Evolutionary conservation across 2,329 filamentous ascomycete genomes (phyloP), one percentile per base, ranked within the genome.

Genomic region (Pseudocercospora vitis): DNA sequence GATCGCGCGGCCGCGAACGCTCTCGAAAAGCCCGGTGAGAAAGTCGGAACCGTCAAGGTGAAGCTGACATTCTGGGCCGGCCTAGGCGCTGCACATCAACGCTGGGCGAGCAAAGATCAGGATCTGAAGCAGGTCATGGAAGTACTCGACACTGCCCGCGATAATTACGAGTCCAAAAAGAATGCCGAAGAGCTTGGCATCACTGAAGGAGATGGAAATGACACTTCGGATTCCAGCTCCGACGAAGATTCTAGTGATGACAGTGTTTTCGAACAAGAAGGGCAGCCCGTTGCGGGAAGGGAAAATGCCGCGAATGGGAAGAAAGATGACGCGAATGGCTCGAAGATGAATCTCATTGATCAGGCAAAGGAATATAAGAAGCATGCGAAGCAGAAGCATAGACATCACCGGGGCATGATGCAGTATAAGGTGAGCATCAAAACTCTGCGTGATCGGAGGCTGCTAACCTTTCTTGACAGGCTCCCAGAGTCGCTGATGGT

Each of bases 331-430:
- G 37, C 53, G 28, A 23, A 44, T 24, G 49, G 26, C 23, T 47
- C 58, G 9, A 63, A 65, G 4, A 69, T 71, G 1, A 76, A 71
- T 58, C 65, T 73, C 31, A 70, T 75, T 7, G 78, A 79, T 37
- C 75, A 81, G 65, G 55, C 83, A 40, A 79, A 77, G 52, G 84
- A 87, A 55, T 87, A 84, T 65, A 82, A 79, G 65, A 74, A 77
- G 53, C 75, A 84, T 60, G 74, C 78, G 58, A 81, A 79, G 68
- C 77, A 81, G 56, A 71, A 87, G 58, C 84, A 88, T 68, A 74
- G 85, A 45, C 79, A 81, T 65, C 84, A 90, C 64, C 73, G 84
- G 18, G 87, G 87, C 0, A 66, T 87, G 33, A 90, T 90, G 87
- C 87, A 90, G 71, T 90, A 85, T 83, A 80, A 79, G 65, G 67